Conservation (phyloP, 2,329 filamentous ascomycete genomes). For the Westerdykella aurantiaca region DNA sequence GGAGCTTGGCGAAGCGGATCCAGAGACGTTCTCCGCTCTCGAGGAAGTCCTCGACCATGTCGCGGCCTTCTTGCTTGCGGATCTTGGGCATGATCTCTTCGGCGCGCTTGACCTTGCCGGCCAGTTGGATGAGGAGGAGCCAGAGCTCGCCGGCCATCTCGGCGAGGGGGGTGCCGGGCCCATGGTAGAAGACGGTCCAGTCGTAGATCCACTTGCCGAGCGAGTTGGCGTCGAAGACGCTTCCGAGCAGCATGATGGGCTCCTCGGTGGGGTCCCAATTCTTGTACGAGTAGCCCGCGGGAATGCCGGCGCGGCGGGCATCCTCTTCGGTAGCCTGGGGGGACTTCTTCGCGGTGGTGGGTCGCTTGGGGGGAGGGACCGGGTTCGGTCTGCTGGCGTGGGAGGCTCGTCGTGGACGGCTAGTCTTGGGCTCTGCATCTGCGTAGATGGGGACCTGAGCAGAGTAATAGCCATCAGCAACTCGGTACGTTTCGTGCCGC, state of each 20-base stretch:
- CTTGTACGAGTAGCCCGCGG: constrained; percentile 86
- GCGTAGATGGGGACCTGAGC: constrained; percentile 47
- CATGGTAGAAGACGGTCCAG: constrained; percentile 92
- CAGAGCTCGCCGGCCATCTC: constrained; percentile 93
- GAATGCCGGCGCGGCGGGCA: constrained; percentile 62
- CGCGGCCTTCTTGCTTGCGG: constrained; percentile 64
- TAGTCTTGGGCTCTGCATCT: constrained; percentile 38
- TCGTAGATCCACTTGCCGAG: constrained; percentile 99
- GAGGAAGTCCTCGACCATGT: constrained; percentile 86
- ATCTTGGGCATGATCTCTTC: constrained; percentile 72
- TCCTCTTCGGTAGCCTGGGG: constrained; percentile 60
- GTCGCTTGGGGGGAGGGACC: constrained; percentile 35
- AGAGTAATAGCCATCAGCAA: constrained; percentile 50
- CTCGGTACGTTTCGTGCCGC: constrained; percentile 50
- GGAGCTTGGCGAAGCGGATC: constrained; percentile 74
- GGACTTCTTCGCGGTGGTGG: constrained; percentile 30
- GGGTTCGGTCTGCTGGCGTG: constrained; percentile 44
- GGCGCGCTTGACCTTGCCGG: constrained; percentile 87
- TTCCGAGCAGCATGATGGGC: constrained; percentile 88
- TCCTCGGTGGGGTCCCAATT: constrained; percentile 96
- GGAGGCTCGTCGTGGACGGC: constrained; percentile 51
- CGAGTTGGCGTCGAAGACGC: constrained; percentile 95
- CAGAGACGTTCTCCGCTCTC: constrained; percentile 81
- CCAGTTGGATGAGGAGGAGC: constrained; percentile 88
- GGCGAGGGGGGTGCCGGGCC: constrained; percentile 73